Base-by-base conservation (phyloP, 148 eudicot species). In the Nyssa sinensis region DNA sequence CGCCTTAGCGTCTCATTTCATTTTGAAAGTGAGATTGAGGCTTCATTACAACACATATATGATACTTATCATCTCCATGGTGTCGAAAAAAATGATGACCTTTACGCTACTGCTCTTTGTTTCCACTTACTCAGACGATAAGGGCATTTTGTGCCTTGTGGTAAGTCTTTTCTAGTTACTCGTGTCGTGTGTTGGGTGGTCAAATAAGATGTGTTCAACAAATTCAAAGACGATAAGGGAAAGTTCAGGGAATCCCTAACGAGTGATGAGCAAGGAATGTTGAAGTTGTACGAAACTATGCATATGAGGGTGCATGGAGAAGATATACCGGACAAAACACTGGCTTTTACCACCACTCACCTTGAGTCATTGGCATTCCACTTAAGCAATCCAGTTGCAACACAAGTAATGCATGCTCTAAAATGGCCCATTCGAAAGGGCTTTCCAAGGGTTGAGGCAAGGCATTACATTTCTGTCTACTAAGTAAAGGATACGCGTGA, bases 261-360 rank as follows among this genome's bases (percentile, higher is more conserved):
- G 1, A 53, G n/a, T 8, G 77, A 78, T 37, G 64, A 28, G 1
- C 49, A 39, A 25, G 77, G 81, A n/a, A 19, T 83, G 58, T 32
- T 83, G 58, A 70, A 79, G 72, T 35, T 83, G 23, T 83, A 80
- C 29, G 83, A 83, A 77, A 82, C 87, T 0, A 73, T 78, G 3
- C 77, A 80, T 67, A 32, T 77, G 7, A 71, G 84, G 14, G 51
- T 62, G 0, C 81, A 84, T 32, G 81, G 58, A 24, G 86, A 84
- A 61, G 73, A 80, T 39, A 58, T 77, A 28, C 77, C 80, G 1
- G 86, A 84, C 0, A 67, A 81, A 58, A 80, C 82, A 19, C 62
- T 80, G 5, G 53, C 55, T 10, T 78, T 78, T 14, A 72, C 84
- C 10, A 70, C 69, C 3, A 55, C 28, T 47, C 70, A 80, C 17